Evolutionary conservation across 768 basidiomycete species (phyloP).

Genomic region (Crepidotus variabilis): DNA sequence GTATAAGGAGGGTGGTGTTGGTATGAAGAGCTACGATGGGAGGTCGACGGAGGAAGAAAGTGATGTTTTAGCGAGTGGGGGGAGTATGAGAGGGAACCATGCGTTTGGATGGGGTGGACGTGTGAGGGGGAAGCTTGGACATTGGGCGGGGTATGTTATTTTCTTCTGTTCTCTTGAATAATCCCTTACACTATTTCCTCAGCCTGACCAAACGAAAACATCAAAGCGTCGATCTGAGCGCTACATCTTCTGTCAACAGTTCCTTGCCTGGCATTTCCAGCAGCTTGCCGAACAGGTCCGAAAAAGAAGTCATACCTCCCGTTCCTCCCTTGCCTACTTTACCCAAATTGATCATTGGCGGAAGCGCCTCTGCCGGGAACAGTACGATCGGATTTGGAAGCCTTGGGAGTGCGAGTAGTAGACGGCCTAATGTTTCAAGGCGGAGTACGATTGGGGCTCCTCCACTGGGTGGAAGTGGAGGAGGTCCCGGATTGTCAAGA

Average conservation of each 20-base stretch:
- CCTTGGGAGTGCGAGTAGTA: not conserved
- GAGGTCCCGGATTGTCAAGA: not conserved
- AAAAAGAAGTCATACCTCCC: not conserved
- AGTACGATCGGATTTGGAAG: not conserved
- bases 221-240: slow-evolving; percentile 20
- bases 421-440: not conserved
- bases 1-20: slow-evolving; percentile 6
- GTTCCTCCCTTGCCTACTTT: not conserved
- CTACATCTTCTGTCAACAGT: slow-evolving; percentile 7
- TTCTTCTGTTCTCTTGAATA: not conserved
- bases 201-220: slow-evolving; percentile 23
- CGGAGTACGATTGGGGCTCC: not conserved
- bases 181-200: not conserved
- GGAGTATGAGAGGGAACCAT: slow-evolving; percentile 2
- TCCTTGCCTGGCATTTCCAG: slow-evolving; percentile 3
- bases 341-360: slow-evolving; percentile 12
- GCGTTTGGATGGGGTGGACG: slow-evolving; percentile 33
- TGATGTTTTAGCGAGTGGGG: slow-evolving; percentile 22
- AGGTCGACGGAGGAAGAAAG: slow-evolving; percentile 45
- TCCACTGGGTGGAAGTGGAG: not conserved
- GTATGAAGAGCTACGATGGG: slow-evolving; percentile 24
- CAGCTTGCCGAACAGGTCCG: not conserved
- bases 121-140: slow-evolving; percentile 40
- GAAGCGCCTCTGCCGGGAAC: not conserved
- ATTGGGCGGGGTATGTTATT: slow-evolving; percentile 37